These are phyloP conservation scores for Fraxinus sp. DNA, from an alignment of 305 asterid genomes.

Conservation along the genomic window DNA sequence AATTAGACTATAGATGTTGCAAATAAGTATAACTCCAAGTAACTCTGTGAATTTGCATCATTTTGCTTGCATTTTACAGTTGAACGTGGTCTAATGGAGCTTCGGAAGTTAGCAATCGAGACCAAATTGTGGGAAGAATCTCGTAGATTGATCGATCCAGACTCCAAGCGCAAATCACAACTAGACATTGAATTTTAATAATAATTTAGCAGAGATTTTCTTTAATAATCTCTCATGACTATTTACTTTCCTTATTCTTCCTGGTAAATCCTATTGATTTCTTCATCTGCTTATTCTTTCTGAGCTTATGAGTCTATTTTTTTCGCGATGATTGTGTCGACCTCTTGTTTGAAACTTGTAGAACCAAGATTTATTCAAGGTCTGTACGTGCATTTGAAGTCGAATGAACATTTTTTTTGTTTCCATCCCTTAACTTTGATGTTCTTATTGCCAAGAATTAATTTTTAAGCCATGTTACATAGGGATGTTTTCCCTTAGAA, in stretches of 20 bases:
- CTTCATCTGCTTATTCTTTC: not conserved
- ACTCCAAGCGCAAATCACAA: conserved; percentile 45
- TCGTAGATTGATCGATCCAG: conserved; percentile 59
- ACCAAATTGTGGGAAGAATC: conserved; percentile 79
- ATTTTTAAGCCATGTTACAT: not conserved
- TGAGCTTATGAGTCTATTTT: not conserved
- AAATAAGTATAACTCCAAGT: not conserved
- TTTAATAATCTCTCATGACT: not conserved
- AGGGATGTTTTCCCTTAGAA: not conserved
- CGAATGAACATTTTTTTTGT: too few species aligned
- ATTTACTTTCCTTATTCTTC: not conserved
- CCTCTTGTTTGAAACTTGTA: not conserved
- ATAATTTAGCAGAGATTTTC: conserved; percentile 21
- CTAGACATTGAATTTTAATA: conserved; percentile 49
- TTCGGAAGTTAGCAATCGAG: conserved; percentile 74
- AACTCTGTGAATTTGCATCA: not conserved
- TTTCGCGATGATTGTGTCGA: not conserved
- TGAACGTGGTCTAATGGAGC: conserved; percentile 79
- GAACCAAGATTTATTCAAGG: not conserved
- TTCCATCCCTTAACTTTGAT: too few species aligned
- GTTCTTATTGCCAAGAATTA: too few species aligned
- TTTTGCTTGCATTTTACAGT: conserved; percentile 37
- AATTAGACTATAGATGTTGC: not conserved
- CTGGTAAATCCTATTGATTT: not conserved
- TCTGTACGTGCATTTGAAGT: too few species aligned